phyloP scores from a whole-genome alignment of 257 asterid genomes.

The Haberlea rhodopensis region DNA sequence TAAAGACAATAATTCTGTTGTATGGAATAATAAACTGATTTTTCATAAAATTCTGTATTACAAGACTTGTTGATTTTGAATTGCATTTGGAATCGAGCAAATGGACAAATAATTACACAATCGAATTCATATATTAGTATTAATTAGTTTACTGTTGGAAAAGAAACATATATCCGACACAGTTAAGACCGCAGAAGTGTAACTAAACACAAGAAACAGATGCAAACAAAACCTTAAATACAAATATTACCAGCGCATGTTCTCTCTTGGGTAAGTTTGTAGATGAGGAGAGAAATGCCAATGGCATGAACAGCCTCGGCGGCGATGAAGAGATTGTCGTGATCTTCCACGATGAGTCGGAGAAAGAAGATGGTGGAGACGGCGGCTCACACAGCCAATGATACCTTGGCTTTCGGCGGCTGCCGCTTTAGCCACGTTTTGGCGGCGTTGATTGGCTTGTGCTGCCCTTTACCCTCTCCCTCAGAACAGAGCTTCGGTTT shows the following conservation, averaged over 20 bases:
- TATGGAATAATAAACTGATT: too few species aligned
- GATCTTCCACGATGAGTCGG: constrained; percentile 30
- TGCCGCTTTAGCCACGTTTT: constrained; percentile 30
- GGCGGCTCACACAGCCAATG: constrained; percentile 12
- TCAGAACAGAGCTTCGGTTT: constrained; percentile 15
- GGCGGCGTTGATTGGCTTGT: constrained; percentile 27
- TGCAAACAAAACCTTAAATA: too few species aligned
- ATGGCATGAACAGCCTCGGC: constrained; percentile 35
- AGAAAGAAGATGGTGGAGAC: constrained; percentile 24
- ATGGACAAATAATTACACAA: too few species aligned
- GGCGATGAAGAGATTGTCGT: constrained; percentile 31
- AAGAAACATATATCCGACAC: too few species aligned
- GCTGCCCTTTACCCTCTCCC: constrained; percentile 19
- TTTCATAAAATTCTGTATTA: too few species aligned
- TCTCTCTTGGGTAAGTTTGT: constrained; percentile 32
- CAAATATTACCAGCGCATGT: constrained; percentile 41
- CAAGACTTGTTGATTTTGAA: too few species aligned
- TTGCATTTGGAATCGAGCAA: too few species aligned
- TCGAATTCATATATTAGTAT: too few species aligned
- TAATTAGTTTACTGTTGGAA: too few species aligned
- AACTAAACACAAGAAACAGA: not conserved
- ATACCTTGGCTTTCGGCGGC: constrained; percentile 32
- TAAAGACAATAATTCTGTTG: too few species aligned
- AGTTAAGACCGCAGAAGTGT: not conserved
- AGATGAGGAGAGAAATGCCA: constrained; percentile 35